A percentile compares a stretch with the other conserved stretches of the same genome.
Evolutionary conservation across 257 asterid genomes (phyloP).

Genomic region (Plantago major): DNA sequence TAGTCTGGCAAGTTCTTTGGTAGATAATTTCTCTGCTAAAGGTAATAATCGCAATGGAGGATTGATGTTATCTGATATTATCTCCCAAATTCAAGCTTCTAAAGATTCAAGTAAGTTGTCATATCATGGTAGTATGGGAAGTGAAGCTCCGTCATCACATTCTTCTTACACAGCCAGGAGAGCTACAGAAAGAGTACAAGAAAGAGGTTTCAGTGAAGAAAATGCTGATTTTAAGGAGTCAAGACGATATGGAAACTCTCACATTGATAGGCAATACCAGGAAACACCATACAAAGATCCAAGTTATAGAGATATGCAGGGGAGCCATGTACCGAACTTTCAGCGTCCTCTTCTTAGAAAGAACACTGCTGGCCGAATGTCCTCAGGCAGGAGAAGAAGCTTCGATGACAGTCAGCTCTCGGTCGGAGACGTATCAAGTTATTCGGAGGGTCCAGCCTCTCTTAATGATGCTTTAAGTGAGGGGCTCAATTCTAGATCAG

Average conservation of each 20-base stretch:
- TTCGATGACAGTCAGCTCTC: conserved; percentile 90
- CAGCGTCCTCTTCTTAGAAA: conserved; percentile 92
- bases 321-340: conserved; percentile 72
- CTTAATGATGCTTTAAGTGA: conserved; percentile 84
- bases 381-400: conserved; percentile 93
- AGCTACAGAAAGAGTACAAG: conserved; percentile 70
- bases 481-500: conserved; percentile 91
- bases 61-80: conserved; percentile 80
- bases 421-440: conserved; percentile 66
- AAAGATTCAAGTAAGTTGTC: conserved; percentile 74
- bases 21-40: conserved; percentile 58
- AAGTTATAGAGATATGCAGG: conserved; percentile 65
- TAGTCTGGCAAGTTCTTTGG: conserved; percentile 53
- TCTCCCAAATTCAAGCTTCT: conserved; percentile 91
- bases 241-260: conserved; percentile 58
- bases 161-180: conserved; percentile 73
- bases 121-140: conserved; percentile 51
- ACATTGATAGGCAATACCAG: conserved; percentile 54
- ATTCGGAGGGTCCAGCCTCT: conserved; percentile 85
- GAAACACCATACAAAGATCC: conserved; percentile 65
- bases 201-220: conserved; percentile 62
- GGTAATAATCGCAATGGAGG: conserved; percentile 81
- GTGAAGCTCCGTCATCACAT: conserved; percentile 47
- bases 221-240: conserved; percentile 68
- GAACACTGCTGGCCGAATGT: conserved; percentile 77